phyloP scores from a whole-genome alignment of 164 flowering plant species.

The Houttuynia cordata region DNA sequence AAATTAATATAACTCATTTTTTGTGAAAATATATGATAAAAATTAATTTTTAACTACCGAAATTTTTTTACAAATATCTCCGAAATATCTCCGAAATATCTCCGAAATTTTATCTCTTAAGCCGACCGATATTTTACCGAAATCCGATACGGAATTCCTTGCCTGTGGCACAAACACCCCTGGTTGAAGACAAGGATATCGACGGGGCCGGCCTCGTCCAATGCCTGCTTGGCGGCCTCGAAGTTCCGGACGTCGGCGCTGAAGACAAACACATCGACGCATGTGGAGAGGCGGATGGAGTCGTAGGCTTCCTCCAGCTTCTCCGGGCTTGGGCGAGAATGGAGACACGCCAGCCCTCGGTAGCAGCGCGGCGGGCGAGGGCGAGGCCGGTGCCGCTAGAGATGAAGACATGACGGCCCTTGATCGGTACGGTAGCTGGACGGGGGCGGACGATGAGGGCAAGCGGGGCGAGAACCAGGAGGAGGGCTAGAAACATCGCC shows the following conservation, averaged over 20 bases:
- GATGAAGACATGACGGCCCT: constrained; percentile 77
- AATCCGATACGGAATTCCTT: constrained; percentile 40
- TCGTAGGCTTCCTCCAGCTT: constrained; percentile 59
- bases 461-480: constrained; percentile 18
- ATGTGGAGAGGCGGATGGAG: constrained; percentile 52
- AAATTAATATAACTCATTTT: no score
- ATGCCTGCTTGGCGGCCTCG: constrained; percentile 39
- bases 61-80: no score
- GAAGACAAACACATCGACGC: constrained; percentile 42
- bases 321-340: constrained; percentile 57
- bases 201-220: constrained; percentile 54
- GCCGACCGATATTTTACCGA: constrained; percentile 60
- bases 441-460: constrained; percentile 48
- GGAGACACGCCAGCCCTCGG: constrained; percentile 69
- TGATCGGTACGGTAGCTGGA: constrained; percentile 51
- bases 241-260: constrained; percentile 66
- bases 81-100: no score
- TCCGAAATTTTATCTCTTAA: no score
- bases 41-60: no score
- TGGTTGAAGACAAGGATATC: constrained; percentile 79
- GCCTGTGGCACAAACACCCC: constrained; percentile 57
- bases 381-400: constrained; percentile 93
- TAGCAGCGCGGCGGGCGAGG: constrained; percentile 59
- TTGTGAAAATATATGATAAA: no score
- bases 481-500: constrained; percentile 17